These are phyloP conservation scores for Aspergillus glaucus DNA, from an alignment of 2,329 filamentous ascomycete genomes.

Conservation along the genomic window DNA sequence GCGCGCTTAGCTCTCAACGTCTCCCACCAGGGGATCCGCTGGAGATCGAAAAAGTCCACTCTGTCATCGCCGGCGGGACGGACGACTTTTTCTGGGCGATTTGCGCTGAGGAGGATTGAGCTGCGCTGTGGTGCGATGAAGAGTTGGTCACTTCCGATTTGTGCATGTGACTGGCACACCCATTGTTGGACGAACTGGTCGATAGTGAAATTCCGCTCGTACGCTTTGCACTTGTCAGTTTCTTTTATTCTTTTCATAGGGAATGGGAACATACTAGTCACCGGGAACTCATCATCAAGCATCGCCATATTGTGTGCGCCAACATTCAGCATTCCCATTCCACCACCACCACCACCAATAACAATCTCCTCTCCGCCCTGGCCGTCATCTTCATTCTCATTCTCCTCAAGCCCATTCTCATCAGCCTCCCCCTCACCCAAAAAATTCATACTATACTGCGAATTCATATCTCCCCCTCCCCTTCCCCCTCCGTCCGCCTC, in stretches of 20 bases:
- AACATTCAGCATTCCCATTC: conserved; percentile 2
- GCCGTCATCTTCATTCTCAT: background rate
- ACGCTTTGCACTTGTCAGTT: conserved; percentile 21
- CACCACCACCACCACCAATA: too few relatives aligned
- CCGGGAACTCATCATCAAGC: too few relatives aligned
- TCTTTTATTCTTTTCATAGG: background rate
- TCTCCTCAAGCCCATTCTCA: background rate
- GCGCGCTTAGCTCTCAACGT: conserved; percentile 30
- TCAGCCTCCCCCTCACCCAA: background rate
- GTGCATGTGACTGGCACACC: conserved; percentile 24
- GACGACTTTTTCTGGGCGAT: conserved; percentile 24
- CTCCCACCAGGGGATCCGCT: conserved; percentile 38
- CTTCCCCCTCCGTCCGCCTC: background rate
- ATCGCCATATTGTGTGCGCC: too few relatives aligned
- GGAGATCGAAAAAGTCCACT: conserved; percentile 31
- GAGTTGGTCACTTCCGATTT: conserved; percentile 15
- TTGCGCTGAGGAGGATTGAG: conserved; percentile 29
- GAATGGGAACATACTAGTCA: too few relatives aligned
- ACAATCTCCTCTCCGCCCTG: background rate
- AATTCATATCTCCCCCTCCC: background rate
- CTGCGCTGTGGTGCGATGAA: conserved; percentile 22
- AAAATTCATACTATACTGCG: background rate
- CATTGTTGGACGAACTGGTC: conserved; percentile 40
- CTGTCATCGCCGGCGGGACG: conserved; percentile 22
- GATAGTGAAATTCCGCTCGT: conserved; percentile 36